Evolutionary conservation across 1,284 basidiomycete genomes (phyloP).

Genomic region (Cryptococcus sp.): DNA sequence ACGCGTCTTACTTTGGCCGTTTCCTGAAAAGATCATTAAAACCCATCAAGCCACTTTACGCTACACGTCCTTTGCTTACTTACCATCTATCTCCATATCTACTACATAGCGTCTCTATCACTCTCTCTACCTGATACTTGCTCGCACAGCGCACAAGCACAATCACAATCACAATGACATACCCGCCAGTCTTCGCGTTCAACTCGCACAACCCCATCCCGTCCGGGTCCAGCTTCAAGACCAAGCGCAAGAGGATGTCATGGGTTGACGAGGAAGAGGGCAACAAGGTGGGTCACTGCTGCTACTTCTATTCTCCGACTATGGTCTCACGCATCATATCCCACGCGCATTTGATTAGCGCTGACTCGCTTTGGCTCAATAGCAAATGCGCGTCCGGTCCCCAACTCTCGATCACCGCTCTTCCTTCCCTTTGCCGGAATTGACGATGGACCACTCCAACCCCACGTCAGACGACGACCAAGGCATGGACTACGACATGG

Average conservation of each 20-base stretch:
- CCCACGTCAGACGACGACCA: constrained; percentile 41
- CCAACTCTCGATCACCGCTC: constrained; percentile 26
- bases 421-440: constrained; percentile 36
- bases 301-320: too few species aligned
- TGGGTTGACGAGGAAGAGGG: constrained; percentile 26
- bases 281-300: constrained; percentile 25
- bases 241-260: constrained; percentile 45
- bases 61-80: too few species aligned
- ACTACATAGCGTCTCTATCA: not conserved
- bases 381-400: constrained; percentile 34
- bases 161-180: constrained; percentile 19
- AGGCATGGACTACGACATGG: constrained; percentile 42
- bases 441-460: constrained; percentile 42
- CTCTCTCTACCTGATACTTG: not conserved
- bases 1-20: too few species aligned
- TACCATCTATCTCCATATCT: too few species aligned
- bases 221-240: constrained; percentile 34
- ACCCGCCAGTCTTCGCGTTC: constrained; percentile 20
- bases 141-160: not conserved
- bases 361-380: not conserved
- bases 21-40: too few species aligned
- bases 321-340: too few species aligned
- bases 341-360: not conserved
- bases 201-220: constrained; percentile 18
- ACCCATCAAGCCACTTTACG: too few species aligned